Percentiles rank a stretch among this genome's conserved stretches.
Evolutionary conservation across 1,284 basidiomycete genomes (phyloP).

Genomic region (Vanrija sp.): DNA sequence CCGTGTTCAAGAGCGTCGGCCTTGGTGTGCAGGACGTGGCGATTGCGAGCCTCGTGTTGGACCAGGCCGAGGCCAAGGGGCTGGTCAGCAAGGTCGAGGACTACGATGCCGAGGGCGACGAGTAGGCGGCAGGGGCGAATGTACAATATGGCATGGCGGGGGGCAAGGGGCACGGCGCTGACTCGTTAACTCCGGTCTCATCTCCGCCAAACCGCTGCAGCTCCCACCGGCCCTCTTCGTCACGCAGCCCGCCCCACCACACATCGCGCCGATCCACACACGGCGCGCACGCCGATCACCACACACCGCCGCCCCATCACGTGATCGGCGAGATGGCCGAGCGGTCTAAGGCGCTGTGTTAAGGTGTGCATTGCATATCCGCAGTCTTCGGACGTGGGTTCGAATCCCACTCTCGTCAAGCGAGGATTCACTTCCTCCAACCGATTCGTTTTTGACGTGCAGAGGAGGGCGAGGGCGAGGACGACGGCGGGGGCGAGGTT

Average conservation of each 20-base stretch:
- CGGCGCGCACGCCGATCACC: no score
- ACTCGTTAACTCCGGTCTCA: no score
- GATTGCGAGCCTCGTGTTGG: constrained; percentile 40
- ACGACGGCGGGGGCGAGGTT: no score
- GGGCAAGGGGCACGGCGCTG: background rate
- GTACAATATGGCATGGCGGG: background rate
- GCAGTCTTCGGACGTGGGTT: constrained; percentile 46
- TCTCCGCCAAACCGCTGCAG: no score
- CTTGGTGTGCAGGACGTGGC: constrained; percentile 50
- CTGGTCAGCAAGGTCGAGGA: constrained; percentile 34
- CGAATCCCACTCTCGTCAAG: constrained; percentile 39
- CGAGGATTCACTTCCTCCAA: no score
- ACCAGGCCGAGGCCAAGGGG: constrained; percentile 32
- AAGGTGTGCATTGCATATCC: constrained; percentile 8
- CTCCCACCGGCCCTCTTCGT: no score
- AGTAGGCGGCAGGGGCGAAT: background rate
- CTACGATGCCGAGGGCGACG: constrained; percentile 26
- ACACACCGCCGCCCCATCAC: no score
- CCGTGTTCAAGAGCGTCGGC: constrained; percentile 48
- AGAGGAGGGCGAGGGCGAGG: no score
- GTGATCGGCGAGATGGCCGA: constrained; percentile 18
- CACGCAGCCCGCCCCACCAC: no score
- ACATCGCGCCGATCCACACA: no score
- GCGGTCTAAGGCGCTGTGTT: constrained; percentile 26
- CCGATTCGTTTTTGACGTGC: no score